Evolutionary conservation across 2,329 filamentous ascomycete genomes (phyloP).

Genomic region (Hypoxylon sp.): DNA sequence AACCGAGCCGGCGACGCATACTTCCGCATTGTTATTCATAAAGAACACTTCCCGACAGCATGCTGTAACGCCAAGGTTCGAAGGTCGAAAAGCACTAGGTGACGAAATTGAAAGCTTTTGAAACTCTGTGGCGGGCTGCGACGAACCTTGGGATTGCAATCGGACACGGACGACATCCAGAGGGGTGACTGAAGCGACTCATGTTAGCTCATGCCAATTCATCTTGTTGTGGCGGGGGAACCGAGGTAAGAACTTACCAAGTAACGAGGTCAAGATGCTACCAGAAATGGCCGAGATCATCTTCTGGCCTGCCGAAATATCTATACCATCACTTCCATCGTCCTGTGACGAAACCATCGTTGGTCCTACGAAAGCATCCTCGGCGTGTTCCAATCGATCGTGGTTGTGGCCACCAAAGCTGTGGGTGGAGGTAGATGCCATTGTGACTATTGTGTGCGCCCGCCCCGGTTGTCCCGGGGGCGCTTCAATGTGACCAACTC

Average conservation of each 20-base stretch:
- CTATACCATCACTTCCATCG: conserved; percentile 63
- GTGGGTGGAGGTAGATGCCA: conserved; percentile 42
- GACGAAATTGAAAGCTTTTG: conserved; percentile 70
- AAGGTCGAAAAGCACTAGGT: conserved; percentile 77
- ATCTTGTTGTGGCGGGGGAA: not conserved
- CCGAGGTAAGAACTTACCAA: conserved; percentile 72
- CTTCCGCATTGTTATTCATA: conserved; percentile 85
- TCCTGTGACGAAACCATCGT: conserved; percentile 55
- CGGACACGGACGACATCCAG: conserved; percentile 97
- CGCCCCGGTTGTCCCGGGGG: conserved; percentile 50
- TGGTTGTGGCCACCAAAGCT: conserved; percentile 56
- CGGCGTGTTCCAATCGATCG: conserved; percentile 56
- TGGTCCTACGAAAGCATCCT: conserved; percentile 55
- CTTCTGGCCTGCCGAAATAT: conserved; percentile 88
- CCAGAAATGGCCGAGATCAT: conserved; percentile 96
- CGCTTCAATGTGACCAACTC: conserved; percentile 40
- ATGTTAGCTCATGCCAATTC: conserved; percentile 37
- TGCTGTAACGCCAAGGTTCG: conserved; percentile 90
- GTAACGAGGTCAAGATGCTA: conserved; percentile 88
- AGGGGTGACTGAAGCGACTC: conserved; percentile 79
- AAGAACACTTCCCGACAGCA: conserved; percentile 99
- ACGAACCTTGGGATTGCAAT: conserved; percentile 82
- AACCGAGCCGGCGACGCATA: conserved; percentile 80
- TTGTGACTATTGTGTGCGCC: conserved; percentile 47
- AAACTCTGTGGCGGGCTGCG: conserved; percentile 67